Evolutionary conservation across 2,329 filamentous ascomycete species (phyloP), one percentile per base, ranked within the genome.

Genomic region (Emmonsia crescens): DNA sequence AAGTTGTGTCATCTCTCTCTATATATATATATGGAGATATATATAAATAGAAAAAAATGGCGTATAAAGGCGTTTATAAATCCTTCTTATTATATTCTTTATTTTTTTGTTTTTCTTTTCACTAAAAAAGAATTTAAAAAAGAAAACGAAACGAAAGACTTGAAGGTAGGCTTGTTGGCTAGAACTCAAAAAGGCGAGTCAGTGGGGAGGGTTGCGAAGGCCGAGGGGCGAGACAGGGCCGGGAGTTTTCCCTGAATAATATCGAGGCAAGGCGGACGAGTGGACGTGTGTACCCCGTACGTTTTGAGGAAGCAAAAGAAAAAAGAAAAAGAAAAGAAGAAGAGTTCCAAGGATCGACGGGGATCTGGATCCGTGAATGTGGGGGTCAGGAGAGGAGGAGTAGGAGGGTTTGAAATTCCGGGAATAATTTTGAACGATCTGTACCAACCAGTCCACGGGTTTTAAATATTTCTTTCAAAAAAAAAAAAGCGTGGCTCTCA

Each of bases 1-100:
- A 60, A 78, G 70, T 67, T 78, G 75, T 63, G 76, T 78, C 76
- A 77, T 78, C 48, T 40, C 27, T 46, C 5, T 44, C 10, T 40
- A 4, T 29, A 5, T 5, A 16, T 46, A 12, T 44, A 5, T 33
- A 46, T 19, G 14, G 8, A 21, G 14, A 57, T 21, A 57, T 38
- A 57, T 31, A 24, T 42, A 31, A 3, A n/a, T 46, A 12, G 31
- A 36, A 42, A 42, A 29, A 4, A 21, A n/a, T n/a, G n/a, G n/a
- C n/a, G n/a, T n/a, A n/a, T n/a, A n/a, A n/a, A n/a, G n/a, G n/a
- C n/a, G n/a, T n/a, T n/a, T n/a, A n/a, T n/a, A 31, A 44, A 46
- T 3, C 19, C 1, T n/a, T 21, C 24, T 24, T 24, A 9, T 46
- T 21, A 10, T 24, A n/a, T 49, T 5, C 44, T 10, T 24, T 46